phyloP scores from a whole-genome alignment of 2,329 filamentous ascomycete species.

The Fusarium ramigenum region DNA sequence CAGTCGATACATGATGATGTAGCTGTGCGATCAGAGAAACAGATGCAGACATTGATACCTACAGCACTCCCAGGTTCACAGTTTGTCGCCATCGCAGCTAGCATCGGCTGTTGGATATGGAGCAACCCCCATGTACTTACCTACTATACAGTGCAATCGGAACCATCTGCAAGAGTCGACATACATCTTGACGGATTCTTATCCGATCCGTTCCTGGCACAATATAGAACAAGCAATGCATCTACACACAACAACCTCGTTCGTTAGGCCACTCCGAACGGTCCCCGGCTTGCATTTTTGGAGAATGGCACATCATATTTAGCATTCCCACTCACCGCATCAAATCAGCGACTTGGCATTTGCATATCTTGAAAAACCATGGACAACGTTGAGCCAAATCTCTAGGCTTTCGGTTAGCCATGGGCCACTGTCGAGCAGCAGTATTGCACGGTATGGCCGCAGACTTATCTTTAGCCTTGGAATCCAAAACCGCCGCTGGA shows the following conservation, averaged over 20 bases:
- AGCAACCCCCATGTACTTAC: background rate
- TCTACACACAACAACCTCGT: background rate
- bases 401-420: constrained; percentile 2
- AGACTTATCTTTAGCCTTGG: constrained; percentile 14
- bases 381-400: constrained; percentile 8
- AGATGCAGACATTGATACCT: constrained; percentile 4
- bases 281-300: constrained; percentile 31
- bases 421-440: background rate
- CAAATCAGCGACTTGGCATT: constrained; percentile 34
- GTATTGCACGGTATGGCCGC: constrained; percentile 2
- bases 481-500: constrained; percentile 20
- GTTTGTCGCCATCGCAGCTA: background rate
- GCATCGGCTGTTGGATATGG: background rate
- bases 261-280: constrained; percentile 4
- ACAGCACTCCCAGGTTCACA: constrained; percentile 10
- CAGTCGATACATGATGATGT: constrained; percentile 1
- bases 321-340: constrained; percentile 22
- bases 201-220: constrained; percentile 9
- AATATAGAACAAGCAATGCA: background rate
- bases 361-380: constrained; percentile 11
- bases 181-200: constrained; percentile 24
- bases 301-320: constrained; percentile 33
- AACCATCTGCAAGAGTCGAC: constrained; percentile 23
- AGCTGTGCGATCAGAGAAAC: background rate
- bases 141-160: background rate